These are phyloP conservation scores for Aspergillus novoparasiticus DNA, from an alignment of 2,329 filamentous ascomycete genomes.

Conservation along the genomic window DNA sequence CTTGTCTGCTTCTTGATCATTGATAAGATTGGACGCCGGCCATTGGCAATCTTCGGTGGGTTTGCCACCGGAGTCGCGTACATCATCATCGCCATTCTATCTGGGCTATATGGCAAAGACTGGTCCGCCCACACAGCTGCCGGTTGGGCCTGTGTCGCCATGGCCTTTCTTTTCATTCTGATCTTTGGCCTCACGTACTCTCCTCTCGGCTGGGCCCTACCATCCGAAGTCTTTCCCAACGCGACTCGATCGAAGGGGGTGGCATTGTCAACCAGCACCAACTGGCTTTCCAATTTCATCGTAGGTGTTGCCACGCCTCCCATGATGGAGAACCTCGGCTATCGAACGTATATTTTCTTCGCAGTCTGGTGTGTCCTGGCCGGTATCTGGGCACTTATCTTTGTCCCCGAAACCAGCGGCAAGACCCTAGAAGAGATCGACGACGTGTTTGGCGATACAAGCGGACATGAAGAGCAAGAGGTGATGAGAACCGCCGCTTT, in stretches of 20 bases:
- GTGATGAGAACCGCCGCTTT: neutral
- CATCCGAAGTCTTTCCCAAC: slow-evolving; percentile 39
- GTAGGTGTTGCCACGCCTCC: slow-evolving; percentile 63
- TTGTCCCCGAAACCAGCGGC: slow-evolving; percentile 59
- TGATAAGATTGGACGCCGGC: slow-evolving; percentile 32
- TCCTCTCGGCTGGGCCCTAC: slow-evolving; percentile 41
- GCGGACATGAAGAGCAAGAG: neutral
- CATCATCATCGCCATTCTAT: slow-evolving; percentile 31
- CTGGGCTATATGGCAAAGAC: slow-evolving; percentile 19
- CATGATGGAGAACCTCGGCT: slow-evolving; percentile 57
- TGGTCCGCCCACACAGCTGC: slow-evolving; percentile 26
- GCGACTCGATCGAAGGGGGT: slow-evolving; percentile 40
- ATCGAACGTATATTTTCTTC: slow-evolving; percentile 58
- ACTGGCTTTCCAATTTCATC: slow-evolving; percentile 45
- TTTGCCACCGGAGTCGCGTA: slow-evolving; percentile 29
- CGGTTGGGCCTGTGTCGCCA: slow-evolving; percentile 20
- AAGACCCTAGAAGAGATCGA: slow-evolving; percentile 57
- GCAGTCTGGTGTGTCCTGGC: slow-evolving; percentile 52
- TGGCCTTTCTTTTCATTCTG: slow-evolving; percentile 20
- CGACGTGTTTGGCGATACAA: slow-evolving; percentile 29
- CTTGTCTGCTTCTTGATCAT: slow-evolving; percentile 31
- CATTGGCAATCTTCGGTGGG: slow-evolving; percentile 28
- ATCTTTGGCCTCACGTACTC: slow-evolving; percentile 31
- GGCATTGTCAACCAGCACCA: slow-evolving; percentile 34
- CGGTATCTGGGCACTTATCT: slow-evolving; percentile 51